phyloP scores from a whole-genome alignment of 352 stramenopile genomes.

The Pythium brassicae region DNA sequence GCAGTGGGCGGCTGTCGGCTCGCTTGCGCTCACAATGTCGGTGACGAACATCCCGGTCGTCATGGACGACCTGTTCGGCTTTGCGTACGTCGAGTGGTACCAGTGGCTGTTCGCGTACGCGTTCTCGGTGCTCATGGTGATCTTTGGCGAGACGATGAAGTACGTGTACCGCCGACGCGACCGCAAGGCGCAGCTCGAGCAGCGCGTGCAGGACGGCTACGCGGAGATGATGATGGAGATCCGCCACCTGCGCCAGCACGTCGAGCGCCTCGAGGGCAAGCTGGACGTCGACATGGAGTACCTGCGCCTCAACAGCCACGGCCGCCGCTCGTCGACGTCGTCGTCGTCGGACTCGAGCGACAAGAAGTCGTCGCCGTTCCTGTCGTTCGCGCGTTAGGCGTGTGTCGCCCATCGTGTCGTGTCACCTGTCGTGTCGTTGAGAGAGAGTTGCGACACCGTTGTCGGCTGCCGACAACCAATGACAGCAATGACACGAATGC shows the following conservation, averaged over 20 bases:
- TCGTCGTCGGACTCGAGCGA: constrained; percentile 40
- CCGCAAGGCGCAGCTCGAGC: constrained; percentile 29
- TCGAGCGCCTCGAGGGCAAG: constrained; percentile 59
- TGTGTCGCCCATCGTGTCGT: neutral
- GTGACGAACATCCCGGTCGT: constrained; percentile 40
- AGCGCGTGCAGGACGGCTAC: constrained; percentile 38
- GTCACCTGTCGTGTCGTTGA: neutral
- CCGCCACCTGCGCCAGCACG: constrained; percentile 47
- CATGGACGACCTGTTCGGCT: constrained; percentile 47
- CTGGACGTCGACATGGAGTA: constrained; percentile 45
- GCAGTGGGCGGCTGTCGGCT: constrained; percentile 47
- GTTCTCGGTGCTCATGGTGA: constrained; percentile 63
- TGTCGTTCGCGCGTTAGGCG: constrained; percentile 4
- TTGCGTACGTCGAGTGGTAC: constrained; percentile 41
- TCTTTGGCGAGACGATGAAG: constrained; percentile 70
- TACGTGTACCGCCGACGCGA: constrained; percentile 55
- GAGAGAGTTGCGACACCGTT: neutral
- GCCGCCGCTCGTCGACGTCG: constrained; percentile 44
- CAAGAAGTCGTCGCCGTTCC: constrained; percentile 18
- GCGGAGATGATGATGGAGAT: constrained; percentile 49
- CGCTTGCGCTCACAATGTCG: constrained; percentile 28
- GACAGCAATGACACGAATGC: too few relatives aligned
- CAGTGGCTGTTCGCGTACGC: constrained; percentile 59
- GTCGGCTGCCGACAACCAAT: too few relatives aligned
- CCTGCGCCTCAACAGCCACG: constrained; percentile 29